Base-by-base conservation (phyloP, 805 yeast genomes). In the Brettanomyces custersianus region DNA sequence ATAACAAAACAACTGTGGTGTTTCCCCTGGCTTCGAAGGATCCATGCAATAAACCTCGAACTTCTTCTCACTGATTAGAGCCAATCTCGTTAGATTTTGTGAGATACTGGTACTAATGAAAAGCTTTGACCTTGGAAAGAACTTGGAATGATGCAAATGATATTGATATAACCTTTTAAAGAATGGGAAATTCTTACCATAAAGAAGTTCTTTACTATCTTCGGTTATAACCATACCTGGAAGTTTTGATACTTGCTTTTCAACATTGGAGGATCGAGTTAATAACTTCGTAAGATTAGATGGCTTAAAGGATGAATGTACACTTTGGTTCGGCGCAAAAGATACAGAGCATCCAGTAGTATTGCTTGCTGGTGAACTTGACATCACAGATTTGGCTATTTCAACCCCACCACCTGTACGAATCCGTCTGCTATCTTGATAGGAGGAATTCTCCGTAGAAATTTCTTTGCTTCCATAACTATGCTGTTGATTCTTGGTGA, bases 111-210 rank as follows among this genome's bases (percentile, higher is more conserved):
- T 55, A 57, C 76, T 60, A 44, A 76, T 64, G 51, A 71, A 60
- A 45, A 69, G 42, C 59, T 68, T 62, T 35, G 74, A 60, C 23
- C 70, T 59, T 34, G 70, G 52, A 22, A 74, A 59, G 37, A 73
- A 61, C 33, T 66, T 66, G 7, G 75, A 57, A 18, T 53, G 53
- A 39, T 74, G 78, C 0, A 80, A 72, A 20, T 64, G 59, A 48
- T 68, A 69, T 30, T 74, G 74, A 34, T 67, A 64, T 34, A 72
- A 66, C 42, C 72, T 78, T 40, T 95, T 67, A 51, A 80, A 83
- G 37, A 77, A 73, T 0, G 96, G 96, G 57, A 85, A 87, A 47
- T 90, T 84, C 47, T 77, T 80, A 5, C 79, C 77, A 54, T 78
- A 85, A 36, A 76, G 66, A 37, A 70, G 66, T 51, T 84, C 95